These are phyloP conservation scores for Neostapfia colusana DNA, from an alignment of 176 grass and related monocot genomes.

Conservation along the genomic window DNA sequence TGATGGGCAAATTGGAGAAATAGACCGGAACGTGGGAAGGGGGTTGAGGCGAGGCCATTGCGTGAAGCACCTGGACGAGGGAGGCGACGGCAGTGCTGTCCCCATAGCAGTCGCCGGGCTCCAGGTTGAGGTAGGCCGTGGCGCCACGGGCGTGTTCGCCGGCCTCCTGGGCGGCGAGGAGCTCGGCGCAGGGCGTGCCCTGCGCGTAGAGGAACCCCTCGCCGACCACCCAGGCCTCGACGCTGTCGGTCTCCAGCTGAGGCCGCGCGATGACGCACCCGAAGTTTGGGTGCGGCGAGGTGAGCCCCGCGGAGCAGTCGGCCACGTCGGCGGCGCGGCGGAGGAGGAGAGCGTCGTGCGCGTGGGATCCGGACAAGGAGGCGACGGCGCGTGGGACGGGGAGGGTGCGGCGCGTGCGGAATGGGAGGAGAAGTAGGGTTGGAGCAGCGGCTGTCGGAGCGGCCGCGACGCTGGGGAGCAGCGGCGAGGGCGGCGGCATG, in stretches of 20 bases:
- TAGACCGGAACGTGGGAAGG: neutral
- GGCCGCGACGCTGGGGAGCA: neutral
- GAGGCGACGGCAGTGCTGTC: slow-evolving; percentile 64
- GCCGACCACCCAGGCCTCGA: slow-evolving; percentile 47
- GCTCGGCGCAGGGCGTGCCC: slow-evolving; percentile 79
- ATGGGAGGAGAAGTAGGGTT: neutral
- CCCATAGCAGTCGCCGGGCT: slow-evolving; percentile 79
- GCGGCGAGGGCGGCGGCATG: slow-evolving; percentile 22
- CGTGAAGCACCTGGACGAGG: slow-evolving; percentile 66
- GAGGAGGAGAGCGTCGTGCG: slow-evolving; percentile 47
- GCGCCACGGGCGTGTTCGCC: slow-evolving; percentile 63
- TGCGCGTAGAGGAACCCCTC: slow-evolving; percentile 90
- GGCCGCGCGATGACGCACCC: slow-evolving; percentile 69
- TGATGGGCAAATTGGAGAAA: neutral
- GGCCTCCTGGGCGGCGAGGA: slow-evolving; percentile 66
- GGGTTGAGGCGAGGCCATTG: neutral
- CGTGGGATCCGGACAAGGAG: slow-evolving; percentile 5
- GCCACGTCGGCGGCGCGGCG: slow-evolving; percentile 69
- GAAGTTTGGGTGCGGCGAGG: slow-evolving; percentile 87
- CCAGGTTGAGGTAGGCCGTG: slow-evolving; percentile 82
- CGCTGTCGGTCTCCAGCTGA: neutral
- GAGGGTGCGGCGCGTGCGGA: neutral
- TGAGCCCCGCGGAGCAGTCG: slow-evolving; percentile 70
- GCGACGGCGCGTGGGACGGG: neutral
- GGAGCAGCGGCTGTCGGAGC: neutral